Evolutionary conservation across 345 rosid genomes (phyloP), one percentile per base, ranked within the genome.

Genomic region (Populus ilicifolia): DNA sequence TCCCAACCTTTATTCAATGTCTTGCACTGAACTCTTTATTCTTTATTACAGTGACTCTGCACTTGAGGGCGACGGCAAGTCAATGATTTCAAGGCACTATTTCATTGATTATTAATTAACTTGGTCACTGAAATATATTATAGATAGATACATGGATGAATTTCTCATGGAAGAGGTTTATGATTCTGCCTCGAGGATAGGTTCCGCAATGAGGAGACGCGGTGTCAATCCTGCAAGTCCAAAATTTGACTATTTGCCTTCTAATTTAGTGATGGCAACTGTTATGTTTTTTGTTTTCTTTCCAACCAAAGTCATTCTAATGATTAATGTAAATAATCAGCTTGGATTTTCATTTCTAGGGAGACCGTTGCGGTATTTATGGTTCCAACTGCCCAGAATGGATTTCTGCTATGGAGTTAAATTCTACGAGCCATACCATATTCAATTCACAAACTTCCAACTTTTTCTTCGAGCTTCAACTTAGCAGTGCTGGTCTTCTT

Each of bases 361-460:
- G 96, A 18, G 90, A 88, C 27, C 90, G 92, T 43, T 93, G 99
- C 38, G 98, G 99, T 50, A 93, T 93, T 21, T 92, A 91, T n/a
- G 97, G 99, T 25, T 84, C 94, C 54, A 95, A 95, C 77, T 86
- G 91, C 81, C 94, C 97, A 13, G 88, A 93, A 83, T 95, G 99
- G 99, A 87, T 96, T 62, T 83, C 86, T 39, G 84, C 92, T 2
- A 93, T 92, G 99, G 94, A 92, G 98, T 97, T 92, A 87, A 50
- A 41, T 4, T 54, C 25, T 21, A 0, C 23, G 23, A 6, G 61
- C 21, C 23, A 36, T 6, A 9, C 23, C 27, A 29, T 17, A 33
- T 17, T 30, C 16, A 25, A 11, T 33, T 3, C 1, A 6, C 3
- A 43, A 39, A 25, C 27, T 64, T 2, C 7, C 9, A 74, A 11